These are phyloP conservation scores for Iris pallida DNA, from an alignment of 116 monocot genomes.

Conservation along the genomic window DNA sequence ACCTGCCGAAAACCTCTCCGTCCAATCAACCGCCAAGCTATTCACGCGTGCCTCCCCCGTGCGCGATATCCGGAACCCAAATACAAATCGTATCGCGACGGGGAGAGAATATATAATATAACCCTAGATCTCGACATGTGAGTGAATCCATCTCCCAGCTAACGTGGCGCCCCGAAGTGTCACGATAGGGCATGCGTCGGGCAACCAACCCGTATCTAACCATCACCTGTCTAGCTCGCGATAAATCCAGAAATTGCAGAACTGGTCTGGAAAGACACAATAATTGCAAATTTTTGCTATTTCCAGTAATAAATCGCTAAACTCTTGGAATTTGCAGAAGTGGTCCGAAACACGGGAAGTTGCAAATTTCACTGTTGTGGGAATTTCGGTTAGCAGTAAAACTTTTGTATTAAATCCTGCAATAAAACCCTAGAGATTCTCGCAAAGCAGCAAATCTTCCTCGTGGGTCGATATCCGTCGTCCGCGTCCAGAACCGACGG, in stretches of 20 bases:
- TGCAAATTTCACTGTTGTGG: background rate
- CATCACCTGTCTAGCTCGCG: background rate
- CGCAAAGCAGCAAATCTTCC: slow-evolving; percentile 5
- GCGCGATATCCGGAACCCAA: too few species aligned
- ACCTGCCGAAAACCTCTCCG: background rate
- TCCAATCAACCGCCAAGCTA: background rate
- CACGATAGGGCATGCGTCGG: too few species aligned
- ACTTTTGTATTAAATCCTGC: slow-evolving; percentile 17
- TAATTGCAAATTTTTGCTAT: background rate
- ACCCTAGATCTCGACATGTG: too few species aligned
- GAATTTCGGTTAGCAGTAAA: background rate
- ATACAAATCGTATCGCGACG: too few species aligned
- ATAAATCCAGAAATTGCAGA: background rate
- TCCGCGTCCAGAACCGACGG: slow-evolving; percentile 14
- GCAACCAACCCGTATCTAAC: too few species aligned
- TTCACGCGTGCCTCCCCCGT: too few species aligned
- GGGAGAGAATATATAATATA: too few species aligned
- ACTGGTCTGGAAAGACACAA: background rate
- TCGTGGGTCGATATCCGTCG: slow-evolving; percentile 12
- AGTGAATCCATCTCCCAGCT: too few species aligned
- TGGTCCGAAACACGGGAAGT: background rate
- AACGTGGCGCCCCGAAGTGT: too few species aligned
- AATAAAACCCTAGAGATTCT: slow-evolving; percentile 32
- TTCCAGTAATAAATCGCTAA: background rate
- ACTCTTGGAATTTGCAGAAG: background rate